Evolutionary conservation across 176 grass and related monocot genomes (phyloP), one percentile per base, ranked within the genome.

Genomic region (Alloteropsis semialata): DNA sequence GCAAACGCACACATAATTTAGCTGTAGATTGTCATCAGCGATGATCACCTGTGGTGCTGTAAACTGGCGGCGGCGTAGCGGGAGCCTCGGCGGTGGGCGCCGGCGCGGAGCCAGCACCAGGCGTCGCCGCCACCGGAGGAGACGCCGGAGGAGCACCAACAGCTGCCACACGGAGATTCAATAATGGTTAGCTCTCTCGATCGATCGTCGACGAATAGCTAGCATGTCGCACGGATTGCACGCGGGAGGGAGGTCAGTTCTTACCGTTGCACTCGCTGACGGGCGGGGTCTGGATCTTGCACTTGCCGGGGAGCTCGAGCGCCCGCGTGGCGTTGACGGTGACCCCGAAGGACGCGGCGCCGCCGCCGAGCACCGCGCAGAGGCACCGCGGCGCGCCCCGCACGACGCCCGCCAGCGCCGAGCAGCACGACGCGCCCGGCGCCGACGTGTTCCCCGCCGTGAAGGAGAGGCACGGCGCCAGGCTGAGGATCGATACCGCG

Each of bases 291-390:
- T 29, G 27, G 43, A 72, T 8, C 15, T 18, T 49, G 69, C 69
- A 72, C 69, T 32, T 19, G 43, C 69, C 44, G 25, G 43, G 68
- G 2, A 71, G 42, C 68, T 71, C 43, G 24, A 71, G 68, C 42
- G 68, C 43, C n/a, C 24, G 68, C 14, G 42, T 48, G 68, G 42
- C 14, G 68, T 71, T 71, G 43, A 71, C 43, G 42, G 41, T 71
- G 68, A 71, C 68, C n/a, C 68, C 68, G 68, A 48, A 12, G 38
- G 56, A 24, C 28, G 59, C 27, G 0, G 58, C 60, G 60, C 60
- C 60, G 68, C 42, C 68, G 68, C 68, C 68, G 68, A 65, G 63
- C 63, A 65, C 15, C 24, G 68, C 61, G 61, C 67, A 57, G 55
- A 57, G 55, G 55, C 55, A 57, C 55, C 55, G 55, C 55, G 38